Conservation (phyloP, 768 basidiomycete species). For the Macrolepiota dolichaula region DNA sequence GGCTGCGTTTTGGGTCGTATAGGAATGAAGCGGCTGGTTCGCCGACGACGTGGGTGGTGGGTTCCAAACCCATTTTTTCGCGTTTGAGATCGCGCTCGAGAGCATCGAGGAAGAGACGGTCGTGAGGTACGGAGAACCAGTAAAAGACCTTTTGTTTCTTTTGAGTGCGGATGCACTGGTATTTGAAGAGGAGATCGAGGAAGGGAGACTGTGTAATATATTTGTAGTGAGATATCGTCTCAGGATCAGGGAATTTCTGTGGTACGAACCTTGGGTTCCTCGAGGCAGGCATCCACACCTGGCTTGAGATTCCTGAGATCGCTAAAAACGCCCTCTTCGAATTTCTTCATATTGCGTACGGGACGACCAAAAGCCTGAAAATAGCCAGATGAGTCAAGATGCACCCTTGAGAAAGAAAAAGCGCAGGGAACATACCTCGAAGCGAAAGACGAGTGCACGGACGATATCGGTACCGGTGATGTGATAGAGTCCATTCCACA, state of each 20-base stretch:
- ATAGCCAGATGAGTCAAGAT: slow-evolving; percentile 3
- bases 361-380: slow-evolving; percentile 78
- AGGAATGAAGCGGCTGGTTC: slow-evolving; percentile 89
- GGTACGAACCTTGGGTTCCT: slow-evolving; percentile 86
- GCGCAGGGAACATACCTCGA: slow-evolving; percentile 52
- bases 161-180: slow-evolving; percentile 94
- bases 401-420: too few relatives aligned
- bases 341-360: slow-evolving; percentile 92
- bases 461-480: slow-evolving; percentile 98
- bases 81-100: slow-evolving; percentile 95
- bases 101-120: slow-evolving; percentile 94
- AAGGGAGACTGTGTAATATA: slow-evolving; percentile 75
- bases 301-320: slow-evolving; percentile 94
- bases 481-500: slow-evolving; percentile 90
- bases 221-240: slow-evolving; percentile 31
- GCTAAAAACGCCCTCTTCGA: slow-evolving; percentile 94
- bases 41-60: slow-evolving; percentile 68
- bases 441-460: slow-evolving; percentile 89
- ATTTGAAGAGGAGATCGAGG: slow-evolving; percentile 91
- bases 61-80: slow-evolving; percentile 86
- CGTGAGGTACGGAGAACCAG: slow-evolving; percentile 98
- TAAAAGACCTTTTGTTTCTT: slow-evolving; percentile 99
- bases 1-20: slow-evolving; percentile 80
- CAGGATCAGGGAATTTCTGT: background rate
- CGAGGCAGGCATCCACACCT: slow-evolving; percentile 86